Percentiles rank a stretch among this genome's conserved stretches.
Conservation (phyloP, 805 yeast species). For the Candida ortonii region DNA sequence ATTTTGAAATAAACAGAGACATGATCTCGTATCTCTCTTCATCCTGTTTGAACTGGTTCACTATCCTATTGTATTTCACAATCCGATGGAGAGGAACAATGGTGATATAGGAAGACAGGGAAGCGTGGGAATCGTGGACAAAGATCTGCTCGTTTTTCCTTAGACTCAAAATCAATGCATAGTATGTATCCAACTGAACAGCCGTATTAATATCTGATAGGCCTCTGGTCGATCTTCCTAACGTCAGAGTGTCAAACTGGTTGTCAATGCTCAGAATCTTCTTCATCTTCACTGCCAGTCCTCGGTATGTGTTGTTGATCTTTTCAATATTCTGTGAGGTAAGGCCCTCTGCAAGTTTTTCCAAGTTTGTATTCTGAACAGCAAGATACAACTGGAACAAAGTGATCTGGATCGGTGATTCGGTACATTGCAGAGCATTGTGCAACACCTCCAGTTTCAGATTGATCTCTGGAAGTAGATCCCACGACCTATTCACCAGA, state of each 20-base stretch:
- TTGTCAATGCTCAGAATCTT: conserved; percentile 25
- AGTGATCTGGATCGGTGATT: conserved; percentile 42
- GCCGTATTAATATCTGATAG: conserved; percentile 11
- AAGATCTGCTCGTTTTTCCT: conserved; percentile 44
- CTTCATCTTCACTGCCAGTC: conserved; percentile 17
- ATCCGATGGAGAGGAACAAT: conserved; percentile 41
- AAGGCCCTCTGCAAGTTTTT: conserved; percentile 24
- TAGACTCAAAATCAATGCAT: conserved; percentile 49
- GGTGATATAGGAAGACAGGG: conserved; percentile 40
- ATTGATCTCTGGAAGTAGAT: conserved; percentile 30
- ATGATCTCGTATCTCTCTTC: conserved; percentile 26
- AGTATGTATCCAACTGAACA: conserved; percentile 30
- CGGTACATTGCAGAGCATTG: conserved; percentile 33
- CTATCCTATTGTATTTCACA: conserved; percentile 33
- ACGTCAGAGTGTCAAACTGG: conserved; percentile 25
- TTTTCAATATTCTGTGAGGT: conserved; percentile 18
- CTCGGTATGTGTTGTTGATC: conserved; percentile 28
- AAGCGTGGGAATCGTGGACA: conserved; percentile 19
- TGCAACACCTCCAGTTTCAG: conserved; percentile 35
- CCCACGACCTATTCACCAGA: conserved; percentile 30
- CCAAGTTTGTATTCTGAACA: conserved; percentile 33
- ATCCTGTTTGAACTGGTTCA: conserved; percentile 28
- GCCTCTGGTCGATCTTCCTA: conserved; percentile 30
- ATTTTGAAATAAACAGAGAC: conserved; percentile 19
- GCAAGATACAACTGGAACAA: conserved; percentile 38